Conservation (phyloP, 768 basidiomycete species). For the Termitomyces heimii region DNA sequence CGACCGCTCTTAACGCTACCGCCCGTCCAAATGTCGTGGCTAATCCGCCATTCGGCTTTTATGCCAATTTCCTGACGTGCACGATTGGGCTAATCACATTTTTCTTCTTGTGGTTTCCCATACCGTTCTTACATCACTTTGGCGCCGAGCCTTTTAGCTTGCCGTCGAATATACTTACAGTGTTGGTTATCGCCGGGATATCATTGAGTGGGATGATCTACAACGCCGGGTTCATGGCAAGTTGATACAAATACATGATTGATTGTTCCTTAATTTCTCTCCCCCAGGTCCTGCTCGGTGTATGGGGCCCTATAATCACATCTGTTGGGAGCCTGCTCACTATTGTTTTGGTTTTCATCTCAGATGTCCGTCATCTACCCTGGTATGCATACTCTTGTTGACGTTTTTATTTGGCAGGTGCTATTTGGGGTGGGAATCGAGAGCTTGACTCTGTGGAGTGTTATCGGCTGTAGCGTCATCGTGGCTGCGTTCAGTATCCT, state of each 20-base stretch:
- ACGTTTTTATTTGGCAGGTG: constrained; percentile 19
- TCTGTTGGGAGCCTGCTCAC: constrained; percentile 94
- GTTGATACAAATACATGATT: constrained; percentile 10
- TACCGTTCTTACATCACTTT: constrained; percentile 66
- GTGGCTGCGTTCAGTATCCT: constrained; percentile 79
- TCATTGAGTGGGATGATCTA: constrained; percentile 68
- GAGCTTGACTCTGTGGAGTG: constrained; percentile 62
- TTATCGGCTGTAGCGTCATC: constrained; percentile 75
- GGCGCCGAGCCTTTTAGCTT: constrained; percentile 62
- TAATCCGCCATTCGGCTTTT: constrained; percentile 75
- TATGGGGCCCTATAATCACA: constrained; percentile 85
- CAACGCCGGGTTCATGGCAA: constrained; percentile 84
- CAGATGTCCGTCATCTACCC: constrained; percentile 47
- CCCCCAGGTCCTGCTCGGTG: constrained; percentile 64
- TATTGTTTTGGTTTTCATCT: constrained; percentile 80
- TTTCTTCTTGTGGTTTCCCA: constrained; percentile 69
- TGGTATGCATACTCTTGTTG: background rate
- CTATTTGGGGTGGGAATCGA: constrained; percentile 60
- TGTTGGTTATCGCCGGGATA: constrained; percentile 59
- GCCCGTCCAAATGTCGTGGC: constrained; percentile 29
- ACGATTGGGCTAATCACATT: constrained; percentile 76
- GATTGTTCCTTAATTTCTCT: constrained; percentile 1
- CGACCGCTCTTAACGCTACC: background rate
- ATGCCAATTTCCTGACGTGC: constrained; percentile 79
- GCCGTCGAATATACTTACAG: constrained; percentile 44